Percentiles rank a stretch among this genome's conserved stretches.
Conservation (phyloP, 352 stramenopile species). For the Pythium phragmiticola region DNA sequence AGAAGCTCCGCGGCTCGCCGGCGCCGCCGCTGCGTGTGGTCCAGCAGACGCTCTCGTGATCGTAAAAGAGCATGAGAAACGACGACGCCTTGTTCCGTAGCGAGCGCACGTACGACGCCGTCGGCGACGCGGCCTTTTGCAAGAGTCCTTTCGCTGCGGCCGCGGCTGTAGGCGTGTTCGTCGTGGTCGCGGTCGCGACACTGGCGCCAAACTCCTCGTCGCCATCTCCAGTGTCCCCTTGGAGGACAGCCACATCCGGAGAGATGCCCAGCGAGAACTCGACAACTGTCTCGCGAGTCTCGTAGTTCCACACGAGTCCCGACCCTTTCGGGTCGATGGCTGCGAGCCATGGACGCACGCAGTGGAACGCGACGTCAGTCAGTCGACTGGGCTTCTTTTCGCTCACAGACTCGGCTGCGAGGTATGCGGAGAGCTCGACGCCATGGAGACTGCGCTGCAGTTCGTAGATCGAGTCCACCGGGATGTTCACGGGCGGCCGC, state of each 20-base stretch:
- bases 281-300: conserved; percentile 55
- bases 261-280: conserved; percentile 69
- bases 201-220: conserved; percentile 21
- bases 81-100: conserved; percentile 38
- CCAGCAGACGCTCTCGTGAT: conserved; percentile 60
- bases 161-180: conserved; percentile 1
- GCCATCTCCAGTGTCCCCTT: conserved; percentile 17
- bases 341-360: conserved; percentile 63
- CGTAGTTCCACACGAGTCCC: conserved; percentile 72
- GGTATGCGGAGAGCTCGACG: conserved; percentile 54
- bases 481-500: conserved; percentile 28
- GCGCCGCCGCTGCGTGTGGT: conserved; percentile 35
- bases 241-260: conserved; percentile 32
- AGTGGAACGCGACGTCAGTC: conserved; percentile 62
- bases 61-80: conserved; percentile 74
- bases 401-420: conserved; percentile 48
- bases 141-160: conserved; percentile 34
- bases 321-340: conserved; percentile 61
- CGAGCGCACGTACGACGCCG: conserved; percentile 53
- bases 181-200: neutral
- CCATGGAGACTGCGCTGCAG: conserved; percentile 49
- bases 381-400: conserved; percentile 77
- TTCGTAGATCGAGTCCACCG: conserved; percentile 50
- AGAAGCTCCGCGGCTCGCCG: conserved; percentile 43
- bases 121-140: conserved; percentile 39